Evolutionary conservation across 208 protist species (phyloP).

Genomic region (Acanthamoeba royreba): DNA sequence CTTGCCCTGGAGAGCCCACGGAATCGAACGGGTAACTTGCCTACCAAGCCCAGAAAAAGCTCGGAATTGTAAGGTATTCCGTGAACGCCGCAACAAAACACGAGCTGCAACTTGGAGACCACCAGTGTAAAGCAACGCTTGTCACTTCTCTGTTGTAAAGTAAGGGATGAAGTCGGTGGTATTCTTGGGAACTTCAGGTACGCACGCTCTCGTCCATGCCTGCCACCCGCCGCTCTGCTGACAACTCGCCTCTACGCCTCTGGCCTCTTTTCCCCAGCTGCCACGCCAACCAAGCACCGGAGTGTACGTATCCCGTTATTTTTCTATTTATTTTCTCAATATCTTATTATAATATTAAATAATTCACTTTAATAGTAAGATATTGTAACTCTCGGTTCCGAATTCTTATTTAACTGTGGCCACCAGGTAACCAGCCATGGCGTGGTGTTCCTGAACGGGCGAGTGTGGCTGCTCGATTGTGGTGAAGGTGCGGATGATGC

Average conservation of each 20-base stretch:
- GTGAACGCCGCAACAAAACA: too few species aligned
- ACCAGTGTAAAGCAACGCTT: too few species aligned
- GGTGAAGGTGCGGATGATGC: slow-evolving; percentile 32
- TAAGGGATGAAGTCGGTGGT: slow-evolving; percentile 25
- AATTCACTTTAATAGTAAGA: too few species aligned
- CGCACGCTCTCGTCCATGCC: not conserved
- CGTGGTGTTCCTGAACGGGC: slow-evolving; percentile 45
- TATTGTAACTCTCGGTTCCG: too few species aligned
- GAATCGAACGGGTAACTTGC: too few species aligned
- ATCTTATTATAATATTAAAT: not conserved
- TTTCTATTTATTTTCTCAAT: not conserved
- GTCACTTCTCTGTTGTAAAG: not conserved
- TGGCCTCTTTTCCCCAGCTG: not conserved
- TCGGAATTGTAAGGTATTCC: too few species aligned
- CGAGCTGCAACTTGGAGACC: too few species aligned
- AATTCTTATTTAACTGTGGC: not conserved
- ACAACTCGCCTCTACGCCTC: not conserved
- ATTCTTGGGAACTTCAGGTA: slow-evolving; percentile 35
- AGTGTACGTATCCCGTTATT: not conserved
- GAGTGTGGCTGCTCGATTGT: slow-evolving; percentile 58
- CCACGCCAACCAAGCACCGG: slow-evolving; percentile 33
- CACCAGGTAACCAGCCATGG: slow-evolving; percentile 53
- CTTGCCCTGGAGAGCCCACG: too few species aligned
- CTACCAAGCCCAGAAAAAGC: too few species aligned
- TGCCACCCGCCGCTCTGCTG: not conserved